These are phyloP conservation scores for Purshia tridentata DNA, from an alignment of 306 rosid species.

Conservation along the genomic window DNA sequence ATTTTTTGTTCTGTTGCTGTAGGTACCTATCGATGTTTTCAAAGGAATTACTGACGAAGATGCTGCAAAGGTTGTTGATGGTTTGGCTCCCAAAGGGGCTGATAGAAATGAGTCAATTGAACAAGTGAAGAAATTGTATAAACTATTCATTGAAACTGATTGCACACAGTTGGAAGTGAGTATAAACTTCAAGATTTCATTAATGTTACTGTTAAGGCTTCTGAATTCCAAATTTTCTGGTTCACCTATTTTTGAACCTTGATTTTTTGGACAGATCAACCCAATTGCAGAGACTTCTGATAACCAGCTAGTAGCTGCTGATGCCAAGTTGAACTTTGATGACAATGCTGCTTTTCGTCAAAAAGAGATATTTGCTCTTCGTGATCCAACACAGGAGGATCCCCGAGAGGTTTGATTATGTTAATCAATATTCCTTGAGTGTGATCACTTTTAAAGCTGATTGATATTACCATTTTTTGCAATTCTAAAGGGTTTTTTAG, in stretches of 20 bases:
- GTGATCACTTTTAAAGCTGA: background rate
- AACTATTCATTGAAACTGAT: slow-evolving; percentile 72
- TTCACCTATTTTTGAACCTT: slow-evolving; percentile 16
- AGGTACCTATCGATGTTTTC: slow-evolving; percentile 96
- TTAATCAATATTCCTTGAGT: slow-evolving; percentile 1
- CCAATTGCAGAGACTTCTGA: slow-evolving; percentile 97
- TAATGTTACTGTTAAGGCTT: background rate
- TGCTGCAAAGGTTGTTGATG: slow-evolving; percentile 97
- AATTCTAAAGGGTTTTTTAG: too few relatives aligned
- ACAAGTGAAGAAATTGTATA: slow-evolving; percentile 96
- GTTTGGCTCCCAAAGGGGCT: slow-evolving; percentile 79
- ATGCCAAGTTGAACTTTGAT: slow-evolving; percentile 97
- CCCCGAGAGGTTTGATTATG: slow-evolving; percentile 79
- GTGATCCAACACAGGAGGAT: slow-evolving; percentile 97
- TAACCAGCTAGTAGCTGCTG: slow-evolving; percentile 95
- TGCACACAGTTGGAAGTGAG: slow-evolving; percentile 99
- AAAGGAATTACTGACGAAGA: slow-evolving; percentile 90
- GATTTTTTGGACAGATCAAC: slow-evolving; percentile 64
- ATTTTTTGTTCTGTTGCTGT: slow-evolving; percentile 3
- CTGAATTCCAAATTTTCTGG: background rate
- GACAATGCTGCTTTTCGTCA: slow-evolving; percentile 94
- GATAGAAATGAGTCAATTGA: slow-evolving; percentile 78
- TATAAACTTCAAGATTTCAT: slow-evolving; percentile 8
- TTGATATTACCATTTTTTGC: background rate
- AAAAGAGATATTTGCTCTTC: slow-evolving; percentile 82